Evolutionary conservation across 1,139 yeast species (phyloP), one percentile per base, ranked within the genome.

Genomic region (Lizanozyma gosingica): DNA sequence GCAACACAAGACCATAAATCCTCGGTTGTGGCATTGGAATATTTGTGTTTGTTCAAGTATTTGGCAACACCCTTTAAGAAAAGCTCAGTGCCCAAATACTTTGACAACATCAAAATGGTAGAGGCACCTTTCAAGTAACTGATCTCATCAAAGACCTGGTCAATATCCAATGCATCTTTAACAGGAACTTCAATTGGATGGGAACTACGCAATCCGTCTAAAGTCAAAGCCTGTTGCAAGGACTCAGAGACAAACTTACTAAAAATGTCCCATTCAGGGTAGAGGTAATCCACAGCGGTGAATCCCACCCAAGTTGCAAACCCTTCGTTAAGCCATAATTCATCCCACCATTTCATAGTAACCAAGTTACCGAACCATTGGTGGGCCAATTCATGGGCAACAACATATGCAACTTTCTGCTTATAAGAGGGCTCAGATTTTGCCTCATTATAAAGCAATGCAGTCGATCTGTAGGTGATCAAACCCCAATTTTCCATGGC

Each of bases 291-390:
- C 44, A 73, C 75, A 38, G 76, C 76, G 37, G 65, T 60, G 63
- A 66, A 71, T 4, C 78, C 76, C 50, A 71, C 75, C 72, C 77
- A 76, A 14, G 82, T 76, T 14, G 82, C 82, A 56, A 76, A 76
- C 14, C 81, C 80, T 57, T 76, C 82, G 49, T 76, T 76, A 44
- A 76, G 65, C 81, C 81, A 76, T 47, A 76, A 63, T 43, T 76
- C 81, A 44, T 77, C 78, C 82, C 82, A 76, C 71, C 76, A 76
- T 49, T 74, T 70, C 81, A 76, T 76, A 37, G 82, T 76, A 43
- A 76, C 79, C 56, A 73, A 70, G 51, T 76, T 72, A 45, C 82
- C 82, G 50, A 76, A 76, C 81, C 81, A 76, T 52, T 77, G 80
- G 58, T 76, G 82, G n/a, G 81, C 80, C 46, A 76, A 60, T 55